Base-by-base conservation (phyloP, 139 green algal species). In the Monoraphidium neglectum region DNA sequence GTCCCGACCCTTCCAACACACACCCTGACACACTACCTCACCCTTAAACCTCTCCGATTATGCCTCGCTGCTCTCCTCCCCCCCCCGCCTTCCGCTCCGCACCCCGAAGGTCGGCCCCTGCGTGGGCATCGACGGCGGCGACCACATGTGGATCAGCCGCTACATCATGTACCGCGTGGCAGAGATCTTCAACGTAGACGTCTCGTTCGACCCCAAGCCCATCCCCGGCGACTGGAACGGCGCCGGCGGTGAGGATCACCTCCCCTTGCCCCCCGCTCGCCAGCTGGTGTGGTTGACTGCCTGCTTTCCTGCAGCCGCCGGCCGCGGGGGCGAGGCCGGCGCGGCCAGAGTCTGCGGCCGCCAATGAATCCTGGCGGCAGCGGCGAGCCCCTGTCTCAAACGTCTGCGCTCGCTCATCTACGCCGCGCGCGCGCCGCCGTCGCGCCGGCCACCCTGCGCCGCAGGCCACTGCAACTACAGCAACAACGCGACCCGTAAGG, bases 221-320 rank as follows among this genome's bases (percentile, higher is more conserved):
- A 94, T 98, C 78, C 95, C 95, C 28, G 93, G 96, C 47, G 96
- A 99, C 92, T 99, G 96, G 96, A 99, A 99, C 85, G 96, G 96
- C 67, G 92, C 94, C 8, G 96, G 95, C 79, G 71, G 54, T 28
- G 54, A 35, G 26, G 10, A 23, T 10, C 54, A n/a, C n/a, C n/a
- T n/a, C n/a, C n/a, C n/a, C n/a, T n/a, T n/a, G n/a, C n/a, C n/a
- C n/a, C n/a, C n/a, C n/a, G n/a, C n/a, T n/a, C n/a, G n/a, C n/a
- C n/a, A n/a, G n/a, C n/a, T n/a, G n/a, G n/a, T n/a, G n/a, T n/a
- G n/a, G n/a, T n/a, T n/a, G n/a, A n/a, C n/a, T n/a, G n/a, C n/a
- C n/a, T n/a, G n/a, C n/a, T n/a, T n/a, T n/a, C n/a, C n/a, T n/a
- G n/a, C n/a, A n/a, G n/a, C n/a, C n/a, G n/a, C n/a, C n/a, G n/a